Conservation (phyloP, 805 yeast genomes). For the Candida jianshihensis region DNA sequence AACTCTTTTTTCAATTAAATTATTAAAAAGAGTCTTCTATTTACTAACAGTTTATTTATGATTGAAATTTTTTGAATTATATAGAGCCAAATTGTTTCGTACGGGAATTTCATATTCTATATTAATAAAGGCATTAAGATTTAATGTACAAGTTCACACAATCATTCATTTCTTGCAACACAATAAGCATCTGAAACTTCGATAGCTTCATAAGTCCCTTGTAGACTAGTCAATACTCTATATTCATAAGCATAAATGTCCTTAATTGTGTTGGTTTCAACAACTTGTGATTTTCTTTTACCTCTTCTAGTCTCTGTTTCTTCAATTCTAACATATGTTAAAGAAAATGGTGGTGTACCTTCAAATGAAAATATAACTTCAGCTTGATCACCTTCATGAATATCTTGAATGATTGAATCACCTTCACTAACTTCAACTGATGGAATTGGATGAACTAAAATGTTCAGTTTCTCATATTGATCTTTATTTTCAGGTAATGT, state of each 20-base stretch:
- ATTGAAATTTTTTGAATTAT: too few relatives aligned
- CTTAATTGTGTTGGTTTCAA: conserved; percentile 49
- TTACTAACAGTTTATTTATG: too few relatives aligned
- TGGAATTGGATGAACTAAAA: conserved; percentile 49
- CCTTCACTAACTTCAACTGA: conserved; percentile 84
- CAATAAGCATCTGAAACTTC: conserved; percentile 86
- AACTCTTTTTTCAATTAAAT: too few relatives aligned
- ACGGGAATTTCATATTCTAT: too few relatives aligned
- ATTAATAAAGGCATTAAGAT: too few relatives aligned
- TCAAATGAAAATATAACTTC: conserved; percentile 75
- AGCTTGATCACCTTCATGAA: conserved; percentile 92
- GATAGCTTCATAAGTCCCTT: conserved; percentile 91
- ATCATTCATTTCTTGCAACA: conserved; percentile 34
- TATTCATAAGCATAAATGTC: conserved; percentile 67
- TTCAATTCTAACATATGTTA: conserved; percentile 75
- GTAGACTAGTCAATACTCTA: conserved; percentile 69
- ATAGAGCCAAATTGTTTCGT: too few relatives aligned
- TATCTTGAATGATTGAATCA: conserved; percentile 65
- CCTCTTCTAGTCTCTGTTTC: conserved; percentile 33
- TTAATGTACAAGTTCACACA: not conserved
- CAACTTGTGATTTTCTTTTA: conserved; percentile 45
- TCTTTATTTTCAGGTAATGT: conserved; percentile 30
- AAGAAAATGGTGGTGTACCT: conserved; percentile 87
- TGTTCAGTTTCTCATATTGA: conserved; percentile 26
- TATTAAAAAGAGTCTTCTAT: too few relatives aligned